These are phyloP conservation scores for Ephemerocybe angulata DNA, from an alignment of 768 basidiomycete species.

Conservation along the genomic window DNA sequence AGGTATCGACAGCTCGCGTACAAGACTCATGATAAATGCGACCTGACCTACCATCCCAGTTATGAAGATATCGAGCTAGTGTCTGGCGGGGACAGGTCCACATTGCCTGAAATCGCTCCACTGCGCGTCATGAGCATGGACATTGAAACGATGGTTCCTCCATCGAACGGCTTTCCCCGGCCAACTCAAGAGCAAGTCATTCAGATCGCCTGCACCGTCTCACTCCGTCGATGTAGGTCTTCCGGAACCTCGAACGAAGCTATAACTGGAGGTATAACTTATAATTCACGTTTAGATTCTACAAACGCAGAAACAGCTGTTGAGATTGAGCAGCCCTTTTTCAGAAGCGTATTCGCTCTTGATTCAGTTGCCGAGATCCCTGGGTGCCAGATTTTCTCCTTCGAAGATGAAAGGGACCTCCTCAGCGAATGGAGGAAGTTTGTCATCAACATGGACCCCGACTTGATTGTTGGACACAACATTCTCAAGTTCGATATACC, in stretches of 20 bases:
- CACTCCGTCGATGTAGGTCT: slow-evolving; percentile 71
- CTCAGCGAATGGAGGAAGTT: slow-evolving; percentile 82
- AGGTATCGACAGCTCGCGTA: too few species aligned
- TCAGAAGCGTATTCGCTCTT: slow-evolving; percentile 90
- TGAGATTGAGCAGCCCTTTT: slow-evolving; percentile 63
- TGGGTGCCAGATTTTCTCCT: slow-evolving; percentile 85
- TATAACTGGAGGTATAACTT: too few species aligned
- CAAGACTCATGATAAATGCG: too few species aligned
- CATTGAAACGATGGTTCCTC: slow-evolving; percentile 91
- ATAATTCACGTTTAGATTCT: too few species aligned
- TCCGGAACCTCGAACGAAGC: too few species aligned
- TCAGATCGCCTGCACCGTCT: slow-evolving; percentile 94
- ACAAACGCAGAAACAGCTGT: too few species aligned
- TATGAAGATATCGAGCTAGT: not conserved
- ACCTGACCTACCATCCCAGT: too few species aligned
- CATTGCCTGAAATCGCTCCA: slow-evolving; percentile 58
- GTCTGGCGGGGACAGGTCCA: not conserved
- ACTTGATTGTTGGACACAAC: slow-evolving; percentile 94
- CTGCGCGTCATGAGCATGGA: slow-evolving; percentile 91
- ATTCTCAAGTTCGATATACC: slow-evolving; percentile 90
- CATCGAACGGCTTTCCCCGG: slow-evolving; percentile 65
- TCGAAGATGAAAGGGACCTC: slow-evolving; percentile 66
- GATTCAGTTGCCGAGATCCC: slow-evolving; percentile 88
- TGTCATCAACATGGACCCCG: slow-evolving; percentile 83
- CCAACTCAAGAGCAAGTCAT: slow-evolving; percentile 82